Base-by-base conservation (phyloP, 2,329 filamentous ascomycete genomes). In the Ophiostoma angusticollis region DNA sequence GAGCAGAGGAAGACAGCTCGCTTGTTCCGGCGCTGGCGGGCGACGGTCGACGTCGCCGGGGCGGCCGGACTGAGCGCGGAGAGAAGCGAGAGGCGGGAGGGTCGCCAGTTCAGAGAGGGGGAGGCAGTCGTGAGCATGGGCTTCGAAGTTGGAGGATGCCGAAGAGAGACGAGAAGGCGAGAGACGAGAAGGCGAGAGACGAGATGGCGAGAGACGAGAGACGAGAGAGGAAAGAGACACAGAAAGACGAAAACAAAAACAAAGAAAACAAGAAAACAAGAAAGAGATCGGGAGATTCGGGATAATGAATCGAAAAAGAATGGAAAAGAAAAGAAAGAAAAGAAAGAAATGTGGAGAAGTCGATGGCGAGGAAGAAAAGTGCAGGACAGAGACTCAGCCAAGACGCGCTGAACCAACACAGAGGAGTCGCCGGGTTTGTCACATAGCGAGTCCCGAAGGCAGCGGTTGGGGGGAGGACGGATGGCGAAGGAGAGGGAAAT, bases 11-110 rank as follows among this genome's bases (percentile, higher is more conserved):
- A 13, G n/a, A 33, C 16, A n/a, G 25, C n/a, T 32, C 14, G 17
- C n/a, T 7, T 25, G 6, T 48, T 40, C 36, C 43, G 43, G 45
- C 45, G 46, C 51, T 44, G 45, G 53, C n/a, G n/a, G n/a, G n/a
- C 52, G 49, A 59, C 54, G 54, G 53, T 60, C 56, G 54, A 59
- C 55, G 54, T 59, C 53, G 57, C 54, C 55, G 51, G 53, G 37
- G 44, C 27, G 19, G 35, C 28, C 21, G 22, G 25, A n/a, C 22
- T 8, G 16, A 7, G 13, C 12, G 32, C 11, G 13, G 19, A 22
- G 14, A 9, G 9, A 12, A 8, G 17, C n/a, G 22, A 25, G 19
- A 13, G 11, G 25, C 6, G 25, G 17, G 22, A 28, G 2, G 9
- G 31, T 13, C 31, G 31, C 17, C 31, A 21, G 17, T 12, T 21